phyloP scores from a whole-genome alignment of 176 grass and related monocot genomes.

The Coix lacrymajobi region DNA sequence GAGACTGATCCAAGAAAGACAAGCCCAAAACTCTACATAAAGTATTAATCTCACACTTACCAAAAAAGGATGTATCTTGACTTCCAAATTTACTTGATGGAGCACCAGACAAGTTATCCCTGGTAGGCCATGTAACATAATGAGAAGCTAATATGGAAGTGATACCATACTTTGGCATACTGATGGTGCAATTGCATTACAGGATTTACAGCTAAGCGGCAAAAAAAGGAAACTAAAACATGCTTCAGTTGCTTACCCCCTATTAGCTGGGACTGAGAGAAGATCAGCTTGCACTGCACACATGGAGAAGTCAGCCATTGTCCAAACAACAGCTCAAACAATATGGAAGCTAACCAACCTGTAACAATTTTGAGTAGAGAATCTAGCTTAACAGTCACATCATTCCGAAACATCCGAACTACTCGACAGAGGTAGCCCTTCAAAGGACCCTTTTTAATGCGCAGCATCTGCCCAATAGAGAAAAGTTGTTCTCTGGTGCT shows the following conservation, averaged over 20 bases:
- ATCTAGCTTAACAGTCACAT: slow-evolving; percentile 94
- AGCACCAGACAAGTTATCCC: slow-evolving; percentile 48
- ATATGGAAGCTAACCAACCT: slow-evolving; percentile 65
- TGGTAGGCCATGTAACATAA: slow-evolving; percentile 25
- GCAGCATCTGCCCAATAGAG: slow-evolving; percentile 74
- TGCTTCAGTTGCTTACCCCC: slow-evolving; percentile 48
- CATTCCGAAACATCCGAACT: slow-evolving; percentile 73
- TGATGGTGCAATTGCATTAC: neutral
- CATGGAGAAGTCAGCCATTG: slow-evolving; percentile 14
- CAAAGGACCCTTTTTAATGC: slow-evolving; percentile 82
- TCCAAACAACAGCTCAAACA: slow-evolving; percentile 11
- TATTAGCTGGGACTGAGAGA: slow-evolving; percentile 65
- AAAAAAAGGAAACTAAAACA: slow-evolving; percentile 23
- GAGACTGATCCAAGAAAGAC: neutral
- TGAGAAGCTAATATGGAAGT: slow-evolving; percentile 17
- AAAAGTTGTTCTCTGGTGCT: slow-evolving; percentile 71
- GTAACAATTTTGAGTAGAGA: slow-evolving; percentile 87
- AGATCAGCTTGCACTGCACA: slow-evolving; percentile 75
- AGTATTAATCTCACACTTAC: slow-evolving; percentile 29
- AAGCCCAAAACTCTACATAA: slow-evolving; percentile 3
- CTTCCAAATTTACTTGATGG: slow-evolving; percentile 52
- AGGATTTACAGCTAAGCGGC: neutral
- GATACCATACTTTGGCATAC: slow-evolving; percentile 8
- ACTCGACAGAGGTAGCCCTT: slow-evolving; percentile 99
- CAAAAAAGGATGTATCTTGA: slow-evolving; percentile 39